Conservation (phyloP, 176 grass and related monocot species). For the Chloris gayana region DNA sequence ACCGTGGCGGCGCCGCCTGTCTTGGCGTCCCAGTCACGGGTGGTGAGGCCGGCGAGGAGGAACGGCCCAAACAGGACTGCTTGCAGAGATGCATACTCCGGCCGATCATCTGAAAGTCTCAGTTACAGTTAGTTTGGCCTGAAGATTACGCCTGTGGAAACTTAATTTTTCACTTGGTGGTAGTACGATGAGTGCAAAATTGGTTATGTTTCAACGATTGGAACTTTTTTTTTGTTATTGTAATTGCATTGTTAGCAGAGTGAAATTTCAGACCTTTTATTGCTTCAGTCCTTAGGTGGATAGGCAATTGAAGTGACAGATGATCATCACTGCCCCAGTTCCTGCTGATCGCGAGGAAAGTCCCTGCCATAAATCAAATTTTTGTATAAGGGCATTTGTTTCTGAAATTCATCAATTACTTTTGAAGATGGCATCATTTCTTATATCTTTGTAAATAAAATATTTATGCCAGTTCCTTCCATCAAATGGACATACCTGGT, state of each 20-base stretch:
- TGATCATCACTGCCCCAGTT: constrained; percentile 69
- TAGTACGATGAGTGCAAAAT: not conserved
- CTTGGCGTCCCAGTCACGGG: constrained; percentile 70
- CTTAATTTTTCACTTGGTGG: not conserved
- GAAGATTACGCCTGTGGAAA: not conserved
- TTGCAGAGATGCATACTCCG: constrained; percentile 60
- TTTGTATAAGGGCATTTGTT: not conserved
- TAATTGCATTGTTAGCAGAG: not conserved
- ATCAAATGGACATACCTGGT: constrained; percentile 54
- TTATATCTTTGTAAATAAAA: not conserved
- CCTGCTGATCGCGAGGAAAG: constrained; percentile 63
- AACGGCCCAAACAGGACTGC: constrained; percentile 85
- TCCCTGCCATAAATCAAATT: constrained; percentile 50
- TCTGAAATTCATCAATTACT: not conserved
- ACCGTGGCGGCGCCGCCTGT: constrained; percentile 37
- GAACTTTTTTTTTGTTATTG: not conserved
- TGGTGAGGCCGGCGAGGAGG: constrained; percentile 83
- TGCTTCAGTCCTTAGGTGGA: constrained; percentile 66
- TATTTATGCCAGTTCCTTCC: not conserved
- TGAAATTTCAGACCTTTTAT: constrained; percentile 66
- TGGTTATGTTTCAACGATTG: not conserved
- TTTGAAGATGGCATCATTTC: not conserved
- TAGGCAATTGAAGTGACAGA: constrained; percentile 55
- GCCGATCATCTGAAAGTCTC: constrained; percentile 69
- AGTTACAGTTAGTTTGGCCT: not conserved